Conservation (phyloP, 129 eudicot genomes). For the Sambucus nigra region DNA sequence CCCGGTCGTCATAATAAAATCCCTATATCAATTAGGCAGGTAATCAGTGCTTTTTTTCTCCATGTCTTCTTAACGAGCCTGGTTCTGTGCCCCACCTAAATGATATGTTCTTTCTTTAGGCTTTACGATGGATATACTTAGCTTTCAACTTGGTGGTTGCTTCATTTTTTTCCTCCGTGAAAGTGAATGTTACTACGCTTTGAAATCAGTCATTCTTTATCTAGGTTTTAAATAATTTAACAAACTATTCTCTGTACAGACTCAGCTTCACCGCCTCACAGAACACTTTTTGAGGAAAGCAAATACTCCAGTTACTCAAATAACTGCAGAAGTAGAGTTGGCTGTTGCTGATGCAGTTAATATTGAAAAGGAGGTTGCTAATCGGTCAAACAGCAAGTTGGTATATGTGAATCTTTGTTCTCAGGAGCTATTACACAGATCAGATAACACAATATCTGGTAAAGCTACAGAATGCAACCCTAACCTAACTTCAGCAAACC, state of each 20-base stretch:
- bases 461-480: conserved; percentile 24
- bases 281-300: conserved; percentile 80
- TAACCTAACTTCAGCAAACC: conserved; percentile 19
- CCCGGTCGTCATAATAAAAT: conserved; percentile 75
- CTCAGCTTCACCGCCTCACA: conserved; percentile 79
- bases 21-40: conserved; percentile 76
- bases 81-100: neutral
- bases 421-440: conserved; percentile 55
- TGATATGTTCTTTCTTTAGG: neutral
- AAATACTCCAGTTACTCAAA: conserved; percentile 44
- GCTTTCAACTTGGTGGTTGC: neutral
- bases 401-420: conserved; percentile 80
- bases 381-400: conserved; percentile 74
- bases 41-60: conserved; percentile 17
- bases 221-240: conserved; percentile 5
- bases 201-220: neutral
- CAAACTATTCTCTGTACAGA: conserved; percentile 34
- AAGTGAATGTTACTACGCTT: neutral
- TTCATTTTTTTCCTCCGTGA: neutral
- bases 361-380: conserved; percentile 73
- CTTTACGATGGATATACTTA: neutral
- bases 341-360: conserved; percentile 90
- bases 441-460: conserved; percentile 22
- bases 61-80: conserved; percentile 1
- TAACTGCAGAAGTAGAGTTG: conserved; percentile 78